phyloP scores from a whole-genome alignment of 176 grass and related monocot species.

The bread wheat (Triticum aestivum) region DNA sequence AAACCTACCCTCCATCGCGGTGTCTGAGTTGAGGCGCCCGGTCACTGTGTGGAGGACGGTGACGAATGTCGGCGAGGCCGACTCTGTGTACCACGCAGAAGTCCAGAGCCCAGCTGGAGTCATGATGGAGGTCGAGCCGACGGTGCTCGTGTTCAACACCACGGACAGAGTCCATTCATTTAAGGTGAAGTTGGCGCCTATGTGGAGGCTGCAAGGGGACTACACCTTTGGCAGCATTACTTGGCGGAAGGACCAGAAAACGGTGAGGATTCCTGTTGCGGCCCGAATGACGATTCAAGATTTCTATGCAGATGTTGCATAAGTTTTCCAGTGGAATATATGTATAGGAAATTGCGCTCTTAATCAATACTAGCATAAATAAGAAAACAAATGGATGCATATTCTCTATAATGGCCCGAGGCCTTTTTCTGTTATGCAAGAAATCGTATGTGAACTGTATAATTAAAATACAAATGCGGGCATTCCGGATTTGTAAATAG shows the following conservation, averaged over 20 bases:
- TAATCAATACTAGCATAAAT: too few species aligned
- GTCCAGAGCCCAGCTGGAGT: slow-evolving; percentile 21
- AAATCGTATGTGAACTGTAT: too few species aligned
- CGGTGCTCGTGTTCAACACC: slow-evolving; percentile 11
- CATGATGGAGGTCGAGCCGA: slow-evolving; percentile 19
- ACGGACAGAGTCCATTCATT: not conserved
- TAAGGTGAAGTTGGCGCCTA: slow-evolving; percentile 19
- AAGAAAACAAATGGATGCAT: too few species aligned
- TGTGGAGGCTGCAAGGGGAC: slow-evolving; percentile 29
- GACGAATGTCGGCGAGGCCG: not conserved
- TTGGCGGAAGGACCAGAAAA: slow-evolving; percentile 4
- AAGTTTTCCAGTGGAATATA: not conserved
- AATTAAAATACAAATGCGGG: too few species aligned
- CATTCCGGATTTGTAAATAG: too few species aligned
- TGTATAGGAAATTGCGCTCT: not conserved
- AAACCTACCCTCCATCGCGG: slow-evolving; percentile 27
- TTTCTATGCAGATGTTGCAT: slow-evolving; percentile 19
- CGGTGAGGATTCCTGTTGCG: slow-evolving; percentile 28
- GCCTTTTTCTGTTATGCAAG: too few species aligned
- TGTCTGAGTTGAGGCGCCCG: slow-evolving; percentile 2
- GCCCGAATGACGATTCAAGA: not conserved
- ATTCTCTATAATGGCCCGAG: too few species aligned
- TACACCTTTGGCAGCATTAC: slow-evolving; percentile 41
- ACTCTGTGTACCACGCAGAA: slow-evolving; percentile 3
- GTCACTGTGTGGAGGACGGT: not conserved